Conservation (phyloP, 2,329 filamentous ascomycete species). For the Fusarium incarnatum region DNA sequence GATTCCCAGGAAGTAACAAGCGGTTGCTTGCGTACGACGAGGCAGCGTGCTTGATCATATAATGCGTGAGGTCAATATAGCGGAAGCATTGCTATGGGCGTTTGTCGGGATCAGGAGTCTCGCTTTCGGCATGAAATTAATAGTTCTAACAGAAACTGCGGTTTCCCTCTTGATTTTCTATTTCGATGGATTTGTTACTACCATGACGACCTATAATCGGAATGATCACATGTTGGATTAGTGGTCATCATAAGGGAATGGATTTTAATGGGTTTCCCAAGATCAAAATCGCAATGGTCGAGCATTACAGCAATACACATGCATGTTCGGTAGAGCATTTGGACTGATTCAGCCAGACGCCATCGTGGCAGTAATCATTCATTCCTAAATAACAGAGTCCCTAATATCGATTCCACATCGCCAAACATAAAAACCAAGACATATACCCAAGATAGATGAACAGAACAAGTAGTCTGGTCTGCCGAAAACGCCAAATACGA, state of each 20-base stretch:
- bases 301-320: neutral
- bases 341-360: neutral
- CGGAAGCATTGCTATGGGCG: slow-evolving; percentile 29
- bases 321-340: slow-evolving; percentile 1
- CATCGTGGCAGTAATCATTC: slow-evolving; percentile 25
- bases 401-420: neutral
- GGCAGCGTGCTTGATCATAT: neutral
- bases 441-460: neutral
- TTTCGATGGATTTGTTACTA: neutral
- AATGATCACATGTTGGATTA: neutral
- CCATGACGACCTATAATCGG: neutral
- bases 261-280: neutral
- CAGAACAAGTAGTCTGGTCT: neutral
- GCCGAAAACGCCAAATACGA: slow-evolving; percentile 27
- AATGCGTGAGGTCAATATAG: slow-evolving; percentile 7
- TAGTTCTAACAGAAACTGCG: neutral
- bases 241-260: neutral
- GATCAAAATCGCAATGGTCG: neutral
- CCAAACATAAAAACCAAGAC: slow-evolving; percentile 2
- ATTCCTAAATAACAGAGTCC: slow-evolving; percentile 15
- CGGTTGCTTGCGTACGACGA: neutral
- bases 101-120: slow-evolving; percentile 10
- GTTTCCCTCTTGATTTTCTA: neutral
- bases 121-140: neutral
- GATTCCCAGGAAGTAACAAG: neutral